A percentile compares a stretch with the other conserved stretches of the same genome.
Evolutionary conservation across 805 yeast species (phyloP).

Genomic region (Wickerhamomyces silvicola): DNA sequence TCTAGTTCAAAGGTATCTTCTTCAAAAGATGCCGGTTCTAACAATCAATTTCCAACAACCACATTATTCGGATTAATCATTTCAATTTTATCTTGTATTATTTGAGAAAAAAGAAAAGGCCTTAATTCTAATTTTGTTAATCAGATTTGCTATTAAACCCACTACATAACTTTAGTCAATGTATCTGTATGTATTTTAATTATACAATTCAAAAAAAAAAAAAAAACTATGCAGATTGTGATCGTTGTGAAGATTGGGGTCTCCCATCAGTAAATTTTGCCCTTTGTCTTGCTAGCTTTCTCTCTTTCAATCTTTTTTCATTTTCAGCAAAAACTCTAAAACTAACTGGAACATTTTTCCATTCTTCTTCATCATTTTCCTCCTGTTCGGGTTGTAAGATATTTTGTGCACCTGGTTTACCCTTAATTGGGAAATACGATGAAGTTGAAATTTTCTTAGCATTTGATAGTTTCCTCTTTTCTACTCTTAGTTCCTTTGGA

Average conservation of each 20-base stretch:
- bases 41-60: too few relatives aligned
- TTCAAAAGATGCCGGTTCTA: too few relatives aligned
- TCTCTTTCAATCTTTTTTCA: conserved; percentile 56
- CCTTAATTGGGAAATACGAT: conserved; percentile 28
- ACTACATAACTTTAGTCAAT: too few relatives aligned
- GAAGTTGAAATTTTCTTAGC: conserved; percentile 22
- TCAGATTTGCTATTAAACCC: too few relatives aligned
- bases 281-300: conserved; percentile 13
- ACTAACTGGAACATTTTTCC: conserved; percentile 64
- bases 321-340: conserved; percentile 79
- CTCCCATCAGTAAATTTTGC: too few relatives aligned
- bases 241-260: neutral
- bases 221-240: neutral
- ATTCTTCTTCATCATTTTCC: conserved; percentile 34
- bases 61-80: too few relatives aligned
- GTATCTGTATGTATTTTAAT: too few relatives aligned
- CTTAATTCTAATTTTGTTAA: too few relatives aligned
- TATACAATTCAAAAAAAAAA: too few relatives aligned
- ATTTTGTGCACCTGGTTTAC: conserved; percentile 27
- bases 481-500: conserved; percentile 31
- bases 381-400: conserved; percentile 15
- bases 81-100: too few relatives aligned
- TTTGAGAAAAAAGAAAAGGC: too few relatives aligned
- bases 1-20: conserved; percentile 1
- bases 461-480: conserved; percentile 19